These are phyloP conservation scores for Zygosaccharomyces pseudobailii DNA, from an alignment of 1,139 yeast genomes.

Conservation along the genomic window DNA sequence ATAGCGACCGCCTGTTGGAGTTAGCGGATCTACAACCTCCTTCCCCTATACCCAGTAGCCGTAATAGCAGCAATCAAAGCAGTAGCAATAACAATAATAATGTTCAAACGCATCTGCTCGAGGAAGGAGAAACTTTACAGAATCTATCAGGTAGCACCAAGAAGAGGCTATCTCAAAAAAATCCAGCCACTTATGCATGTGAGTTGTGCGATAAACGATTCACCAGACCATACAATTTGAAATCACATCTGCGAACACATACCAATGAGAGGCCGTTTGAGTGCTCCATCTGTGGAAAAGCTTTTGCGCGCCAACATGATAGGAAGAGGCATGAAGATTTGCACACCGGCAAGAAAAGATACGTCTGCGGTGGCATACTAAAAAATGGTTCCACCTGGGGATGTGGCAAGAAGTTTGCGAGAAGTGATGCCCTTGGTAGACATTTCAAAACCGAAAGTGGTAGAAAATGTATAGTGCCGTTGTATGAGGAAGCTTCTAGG, in stretches of 20 bases:
- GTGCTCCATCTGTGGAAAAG: constrained; percentile 84
- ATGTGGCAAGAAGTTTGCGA: constrained; percentile 86
- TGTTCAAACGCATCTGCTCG: constrained; percentile 9
- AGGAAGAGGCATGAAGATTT: constrained; percentile 89
- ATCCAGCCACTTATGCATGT: constrained; percentile 78
- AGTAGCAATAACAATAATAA: background rate
- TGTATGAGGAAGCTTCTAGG: constrained; percentile 61
- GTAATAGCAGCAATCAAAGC: constrained; percentile 1
- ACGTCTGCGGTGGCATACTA: constrained; percentile 72
- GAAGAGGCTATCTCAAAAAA: constrained; percentile 57
- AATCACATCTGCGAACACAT: constrained; percentile 88
- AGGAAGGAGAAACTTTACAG: constrained; percentile 18
- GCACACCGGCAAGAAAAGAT: constrained; percentile 87
- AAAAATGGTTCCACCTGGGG: constrained; percentile 66
- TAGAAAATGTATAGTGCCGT: constrained; percentile 68
- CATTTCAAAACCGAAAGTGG: constrained; percentile 96
- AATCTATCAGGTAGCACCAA: constrained; percentile 30
- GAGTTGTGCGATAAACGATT: constrained; percentile 80
- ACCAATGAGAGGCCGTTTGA: constrained; percentile 90
- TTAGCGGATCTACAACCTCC: constrained; percentile 41
- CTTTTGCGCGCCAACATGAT: constrained; percentile 95
- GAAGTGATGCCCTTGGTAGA: constrained; percentile 92
- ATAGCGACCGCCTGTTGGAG: constrained; percentile 58
- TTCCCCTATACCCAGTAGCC: constrained; percentile 33
- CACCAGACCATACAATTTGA: constrained; percentile 87